Evolutionary conservation across 2,329 filamentous ascomycete genomes (phyloP).

Genomic region (Emmonsiellopsis sp.): DNA sequence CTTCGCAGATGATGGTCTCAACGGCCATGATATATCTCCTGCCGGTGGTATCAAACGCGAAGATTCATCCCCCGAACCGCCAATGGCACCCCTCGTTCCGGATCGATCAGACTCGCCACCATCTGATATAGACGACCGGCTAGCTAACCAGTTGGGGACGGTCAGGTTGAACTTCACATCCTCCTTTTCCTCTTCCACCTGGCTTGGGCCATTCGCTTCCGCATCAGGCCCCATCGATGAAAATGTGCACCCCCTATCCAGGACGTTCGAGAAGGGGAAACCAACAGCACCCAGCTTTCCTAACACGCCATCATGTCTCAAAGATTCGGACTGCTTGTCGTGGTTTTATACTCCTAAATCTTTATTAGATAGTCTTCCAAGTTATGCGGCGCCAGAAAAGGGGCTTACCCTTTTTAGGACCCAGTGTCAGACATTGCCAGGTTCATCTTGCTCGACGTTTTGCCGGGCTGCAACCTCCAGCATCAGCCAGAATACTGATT

Average conservation of each 20-base stretch:
- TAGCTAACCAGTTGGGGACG: neutral
- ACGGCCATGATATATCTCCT: neutral
- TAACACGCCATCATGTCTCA: too few species aligned
- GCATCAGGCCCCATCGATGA: neutral
- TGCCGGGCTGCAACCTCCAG: neutral
- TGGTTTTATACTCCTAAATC: neutral
- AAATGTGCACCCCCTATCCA: neutral
- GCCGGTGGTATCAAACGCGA: neutral
- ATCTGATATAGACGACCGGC: neutral
- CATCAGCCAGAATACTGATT: neutral
- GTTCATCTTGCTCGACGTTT: neutral
- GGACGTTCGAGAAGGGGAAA: neutral
- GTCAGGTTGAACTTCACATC: neutral
- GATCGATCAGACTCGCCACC: neutral
- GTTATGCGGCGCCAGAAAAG: neutral
- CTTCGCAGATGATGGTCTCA: neutral
- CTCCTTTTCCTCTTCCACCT: neutral
- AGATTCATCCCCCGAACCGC: neutral
- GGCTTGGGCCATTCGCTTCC: neutral
- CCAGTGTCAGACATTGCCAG: neutral
- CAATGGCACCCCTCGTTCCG: neutral
- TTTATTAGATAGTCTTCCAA: neutral
- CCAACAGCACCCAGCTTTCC: neutral
- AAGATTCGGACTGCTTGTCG: neutral
- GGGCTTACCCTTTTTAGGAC: neutral